Evolutionary conservation across 2,329 filamentous ascomycete species (phyloP), one percentile per base, ranked within the genome.

Genomic region (Phoma sp.): DNA sequence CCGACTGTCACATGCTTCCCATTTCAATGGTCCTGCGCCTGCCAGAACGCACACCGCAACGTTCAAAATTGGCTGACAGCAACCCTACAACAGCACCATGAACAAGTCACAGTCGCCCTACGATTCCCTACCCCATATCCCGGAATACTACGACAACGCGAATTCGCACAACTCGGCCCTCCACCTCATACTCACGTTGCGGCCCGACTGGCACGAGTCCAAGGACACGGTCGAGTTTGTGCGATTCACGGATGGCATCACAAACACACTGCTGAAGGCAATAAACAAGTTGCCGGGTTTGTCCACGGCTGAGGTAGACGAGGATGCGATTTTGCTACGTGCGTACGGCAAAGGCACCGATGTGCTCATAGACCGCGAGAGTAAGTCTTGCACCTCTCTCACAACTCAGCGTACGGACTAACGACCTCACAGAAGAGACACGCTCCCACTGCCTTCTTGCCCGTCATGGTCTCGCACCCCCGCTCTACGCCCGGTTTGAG

Each of bases 231-330:
- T 99, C 67, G 88, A 95, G 70, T 91, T 98, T 72, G 84, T 92
- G 64, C 88, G 90, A 62, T 99, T 98, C 80, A 99, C 92, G 35
- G 95, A 99, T 71, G 95, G 95, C 72, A 99, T 98, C 78, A 99
- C 95, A 64, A 99, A 99, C 78, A 98, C 93, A 62, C 81, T 94
- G 43, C 82, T 92, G 61, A 93, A 93, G 75, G 87, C 88, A n/a
- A 78, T 90, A 71, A 91, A 91, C 74, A 84, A 82, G 63, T 82
- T 81, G 52, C 82, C 85, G 13, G 91, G 90, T 44, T 81, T 89
- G 63, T 88, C 90, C 45, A 85, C 89, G 67, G 86, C 92, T 48
- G 84, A 92, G 67, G 83, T 94, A 63, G 93, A 98, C 76, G 84
- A 84, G 58, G 91, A 96, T 63, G 90, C 95, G 31, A 86, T 98